phyloP scores from a whole-genome alignment of 2,329 filamentous ascomycete species.

The Zymoseptoria brevis region DNA sequence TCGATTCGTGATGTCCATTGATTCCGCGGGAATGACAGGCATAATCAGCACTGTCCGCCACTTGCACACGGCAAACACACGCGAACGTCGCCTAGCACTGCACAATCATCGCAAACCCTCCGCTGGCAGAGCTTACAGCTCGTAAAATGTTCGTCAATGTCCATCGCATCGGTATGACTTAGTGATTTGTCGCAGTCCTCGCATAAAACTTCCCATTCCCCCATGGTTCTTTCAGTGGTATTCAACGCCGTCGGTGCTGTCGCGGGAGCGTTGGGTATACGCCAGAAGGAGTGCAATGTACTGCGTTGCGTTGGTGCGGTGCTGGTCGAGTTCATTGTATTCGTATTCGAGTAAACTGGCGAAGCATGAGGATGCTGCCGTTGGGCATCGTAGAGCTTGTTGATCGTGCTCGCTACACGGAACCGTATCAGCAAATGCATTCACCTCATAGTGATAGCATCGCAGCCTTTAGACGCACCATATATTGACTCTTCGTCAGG shows the following conservation, averaged over 20 bases:
- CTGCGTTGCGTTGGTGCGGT: conserved; percentile 32
- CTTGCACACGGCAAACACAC: conserved; percentile 37
- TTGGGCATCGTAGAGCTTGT: conserved; percentile 40
- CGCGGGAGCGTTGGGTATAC: conserved; percentile 30
- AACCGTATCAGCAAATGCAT: conserved; percentile 14
- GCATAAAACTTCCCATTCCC: conserved; percentile 26
- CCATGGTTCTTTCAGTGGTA: neutral
- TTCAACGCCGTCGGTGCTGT: conserved; percentile 10
- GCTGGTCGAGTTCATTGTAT: neutral
- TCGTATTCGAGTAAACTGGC: conserved; percentile 20
- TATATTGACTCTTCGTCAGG: conserved; percentile 50
- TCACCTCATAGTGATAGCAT: conserved; percentile 10
- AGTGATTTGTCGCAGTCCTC: conserved; percentile 39
- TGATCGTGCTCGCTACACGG: conserved; percentile 37
- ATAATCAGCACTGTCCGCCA: neutral
- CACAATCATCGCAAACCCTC: conserved; percentile 37
- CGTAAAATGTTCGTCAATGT: conserved; percentile 28
- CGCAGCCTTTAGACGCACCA: conserved; percentile 34
- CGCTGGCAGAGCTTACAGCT: conserved; percentile 33
- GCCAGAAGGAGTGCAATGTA: conserved; percentile 43
- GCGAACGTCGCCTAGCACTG: conserved; percentile 31
- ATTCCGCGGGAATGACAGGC: neutral
- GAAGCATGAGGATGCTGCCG: conserved; percentile 20
- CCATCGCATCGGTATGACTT: conserved; percentile 28
- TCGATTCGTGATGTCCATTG: neutral